A percentile compares a stretch with the other conserved stretches of the same genome.
These are phyloP conservation scores for Colletotrichum sp. DNA, from an alignment of 2,329 filamentous ascomycete genomes.

Conservation along the genomic window DNA sequence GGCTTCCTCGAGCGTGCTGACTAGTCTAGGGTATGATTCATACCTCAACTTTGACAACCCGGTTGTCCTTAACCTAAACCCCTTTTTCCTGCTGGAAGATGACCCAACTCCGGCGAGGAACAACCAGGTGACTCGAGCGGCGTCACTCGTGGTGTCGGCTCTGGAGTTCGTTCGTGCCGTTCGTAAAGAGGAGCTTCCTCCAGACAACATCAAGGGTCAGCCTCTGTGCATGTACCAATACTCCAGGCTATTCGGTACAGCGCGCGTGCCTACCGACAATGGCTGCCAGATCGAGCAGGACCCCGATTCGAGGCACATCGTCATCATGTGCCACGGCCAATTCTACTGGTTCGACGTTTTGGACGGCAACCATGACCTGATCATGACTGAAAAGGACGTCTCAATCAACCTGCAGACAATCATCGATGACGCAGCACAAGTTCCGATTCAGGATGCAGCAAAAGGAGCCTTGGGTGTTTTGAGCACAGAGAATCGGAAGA, in stretches of 20 bases:
- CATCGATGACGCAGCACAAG: conserved; percentile 87
- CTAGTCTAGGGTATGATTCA: conserved; percentile 88
- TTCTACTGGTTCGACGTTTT: conserved; percentile 99
- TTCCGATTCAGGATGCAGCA: conserved; percentile 91
- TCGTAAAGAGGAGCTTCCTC: conserved; percentile 87
- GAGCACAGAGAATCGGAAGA: conserved; percentile 94
- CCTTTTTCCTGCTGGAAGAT: conserved; percentile 96
- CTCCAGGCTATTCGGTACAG: conserved; percentile 92
- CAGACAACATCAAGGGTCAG: conserved; percentile 82
- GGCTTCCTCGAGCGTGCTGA: neutral
- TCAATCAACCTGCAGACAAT: conserved; percentile 91
- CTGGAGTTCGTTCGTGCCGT: conserved; percentile 93
- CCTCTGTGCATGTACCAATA: conserved; percentile 99
- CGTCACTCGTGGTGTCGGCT: conserved; percentile 88
- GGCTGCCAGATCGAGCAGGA: conserved; percentile 97
- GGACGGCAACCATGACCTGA: conserved; percentile 91
- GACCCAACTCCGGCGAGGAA: conserved; percentile 96
- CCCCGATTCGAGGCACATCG: conserved; percentile 88
- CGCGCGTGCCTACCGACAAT: conserved; percentile 89
- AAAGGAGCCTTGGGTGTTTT: conserved; percentile 92
- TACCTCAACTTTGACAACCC: conserved; percentile 98
- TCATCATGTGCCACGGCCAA: conserved; percentile 92
- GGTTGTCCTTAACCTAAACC: conserved; percentile 95
- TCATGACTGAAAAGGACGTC: conserved; percentile 96
- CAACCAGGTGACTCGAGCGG: conserved; percentile 93